Percentiles rank a stretch among this genome's conserved stretches.
Conservation (phyloP, 2,329 filamentous ascomycete genomes). For the Bertia moriformis region DNA sequence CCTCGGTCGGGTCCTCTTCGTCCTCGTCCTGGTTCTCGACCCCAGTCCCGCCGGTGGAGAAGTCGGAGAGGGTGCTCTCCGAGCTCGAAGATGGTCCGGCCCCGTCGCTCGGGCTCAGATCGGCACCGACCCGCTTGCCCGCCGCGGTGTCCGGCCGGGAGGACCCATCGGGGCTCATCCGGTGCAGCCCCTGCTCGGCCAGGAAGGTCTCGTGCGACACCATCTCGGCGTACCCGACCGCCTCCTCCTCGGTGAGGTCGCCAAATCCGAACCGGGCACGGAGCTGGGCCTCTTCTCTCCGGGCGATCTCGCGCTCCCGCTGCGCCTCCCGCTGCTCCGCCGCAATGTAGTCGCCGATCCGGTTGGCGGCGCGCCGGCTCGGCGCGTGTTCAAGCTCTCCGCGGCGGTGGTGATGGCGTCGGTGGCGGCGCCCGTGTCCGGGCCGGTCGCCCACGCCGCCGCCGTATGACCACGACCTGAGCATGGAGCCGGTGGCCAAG, state of each 20-base stretch:
- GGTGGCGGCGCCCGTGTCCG: conserved; percentile 65
- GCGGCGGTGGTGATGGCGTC: conserved; percentile 49
- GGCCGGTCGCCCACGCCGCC: conserved; percentile 60
- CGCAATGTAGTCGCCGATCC: conserved; percentile 68
- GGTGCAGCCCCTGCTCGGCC: too few relatives aligned
- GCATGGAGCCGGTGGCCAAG: conserved; percentile 70
- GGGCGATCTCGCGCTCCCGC: conserved; percentile 51
- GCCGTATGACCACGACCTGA: conserved; percentile 90
- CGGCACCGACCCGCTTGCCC: too few relatives aligned
- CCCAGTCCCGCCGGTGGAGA: too few relatives aligned
- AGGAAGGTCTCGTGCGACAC: conserved; percentile 46
- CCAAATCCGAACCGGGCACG: conserved; percentile 74
- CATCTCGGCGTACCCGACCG: conserved; percentile 49
- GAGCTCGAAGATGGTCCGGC: too few relatives aligned
- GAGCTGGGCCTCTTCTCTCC: conserved; percentile 55
- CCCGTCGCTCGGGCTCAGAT: too few relatives aligned
- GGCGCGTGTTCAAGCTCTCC: conserved; percentile 31
- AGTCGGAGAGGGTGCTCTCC: too few relatives aligned
- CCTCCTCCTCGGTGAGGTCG: conserved; percentile 51
- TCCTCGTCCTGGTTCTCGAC: too few relatives aligned
- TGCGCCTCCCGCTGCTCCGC: conserved; percentile 74
- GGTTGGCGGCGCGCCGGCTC: conserved; percentile 43
- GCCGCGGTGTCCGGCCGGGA: too few relatives aligned
- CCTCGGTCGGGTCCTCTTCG: too few relatives aligned
- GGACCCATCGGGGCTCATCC: too few relatives aligned